Conservation (phyloP, 23 red algal species). For the Pyropia yezoensis region DNA sequence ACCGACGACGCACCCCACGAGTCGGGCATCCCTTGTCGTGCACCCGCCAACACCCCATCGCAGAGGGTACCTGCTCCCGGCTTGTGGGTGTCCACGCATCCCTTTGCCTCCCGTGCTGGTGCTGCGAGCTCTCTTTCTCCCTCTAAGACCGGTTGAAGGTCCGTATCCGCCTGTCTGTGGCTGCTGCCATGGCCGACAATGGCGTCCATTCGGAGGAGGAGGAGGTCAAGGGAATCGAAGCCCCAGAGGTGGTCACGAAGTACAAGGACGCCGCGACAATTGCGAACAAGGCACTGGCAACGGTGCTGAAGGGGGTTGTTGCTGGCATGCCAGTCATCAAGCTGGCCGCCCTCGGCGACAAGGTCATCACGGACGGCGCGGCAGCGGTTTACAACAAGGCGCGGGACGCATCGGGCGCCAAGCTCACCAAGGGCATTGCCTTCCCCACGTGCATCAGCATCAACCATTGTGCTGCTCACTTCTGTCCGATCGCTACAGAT, state of each 20-base stretch:
- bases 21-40: too few relatives aligned
- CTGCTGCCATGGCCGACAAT: too few relatives aligned
- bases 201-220: background rate
- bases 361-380: conserved; percentile 37
- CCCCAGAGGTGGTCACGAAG: conserved; percentile 89
- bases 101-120: too few relatives aligned
- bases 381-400: conserved; percentile 85
- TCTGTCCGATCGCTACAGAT: conserved; percentile 79
- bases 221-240: conserved; percentile 49
- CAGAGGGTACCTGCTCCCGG: too few relatives aligned
- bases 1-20: too few relatives aligned
- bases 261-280: conserved; percentile 93
- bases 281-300: conserved; percentile 57
- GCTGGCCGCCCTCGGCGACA: conserved; percentile 81
- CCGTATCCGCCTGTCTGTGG: too few relatives aligned
- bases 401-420: conserved; percentile 56
- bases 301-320: conserved; percentile 41
- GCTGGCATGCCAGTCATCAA: conserved; percentile 47
- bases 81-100: too few relatives aligned
- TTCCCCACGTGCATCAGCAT: conserved; percentile 88
- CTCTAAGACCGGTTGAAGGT: too few relatives aligned
- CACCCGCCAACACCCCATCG: too few relatives aligned
- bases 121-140: too few relatives aligned
- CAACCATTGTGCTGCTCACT: conserved; percentile 78
- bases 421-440: conserved; percentile 82